Conservation (phyloP, 768 basidiomycete species). For the Phanerodontia chrysosporium region DNA sequence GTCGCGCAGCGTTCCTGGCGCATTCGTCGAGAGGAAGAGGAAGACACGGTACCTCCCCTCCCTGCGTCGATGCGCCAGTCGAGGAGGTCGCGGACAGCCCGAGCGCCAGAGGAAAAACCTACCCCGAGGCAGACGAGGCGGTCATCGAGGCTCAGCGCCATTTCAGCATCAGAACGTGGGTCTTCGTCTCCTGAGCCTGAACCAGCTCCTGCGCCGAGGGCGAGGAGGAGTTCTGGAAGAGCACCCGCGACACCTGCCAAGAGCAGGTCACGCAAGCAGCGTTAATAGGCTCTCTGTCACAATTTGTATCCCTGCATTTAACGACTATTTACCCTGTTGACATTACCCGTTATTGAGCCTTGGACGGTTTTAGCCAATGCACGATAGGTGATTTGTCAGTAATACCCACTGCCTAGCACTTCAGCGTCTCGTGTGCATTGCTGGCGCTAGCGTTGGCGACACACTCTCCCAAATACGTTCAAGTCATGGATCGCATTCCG, state of each 20-base stretch:
- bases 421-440: too few species aligned
- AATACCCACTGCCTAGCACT: too few species aligned
- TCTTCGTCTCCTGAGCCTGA: conserved; percentile 6
- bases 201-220: not conserved
- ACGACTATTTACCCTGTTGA: not conserved
- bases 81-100: conserved; percentile 18
- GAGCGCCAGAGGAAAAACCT: conserved; percentile 16
- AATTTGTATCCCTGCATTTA: not conserved
- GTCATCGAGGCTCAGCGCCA: conserved; percentile 18
- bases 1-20: conserved; percentile 25
- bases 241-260: not conserved
- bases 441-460: too few species aligned
- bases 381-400: too few species aligned
- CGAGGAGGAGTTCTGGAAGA: not conserved
- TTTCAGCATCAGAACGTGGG: conserved; percentile 4
- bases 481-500: conserved; percentile 5
- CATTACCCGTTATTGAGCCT: too few species aligned
- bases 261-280: conserved; percentile 6
- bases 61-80: conserved; percentile 22
- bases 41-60: conserved; percentile 30
- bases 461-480: too few species aligned
- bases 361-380: too few species aligned
- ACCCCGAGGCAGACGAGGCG: conserved; percentile 28
- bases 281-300: not conserved
- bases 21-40: conserved; percentile 25